Evolutionary conservation across 2,329 filamentous ascomycete species (phyloP), one percentile per base, ranked within the genome.

Genomic region (Xylariaceae sp.): DNA sequence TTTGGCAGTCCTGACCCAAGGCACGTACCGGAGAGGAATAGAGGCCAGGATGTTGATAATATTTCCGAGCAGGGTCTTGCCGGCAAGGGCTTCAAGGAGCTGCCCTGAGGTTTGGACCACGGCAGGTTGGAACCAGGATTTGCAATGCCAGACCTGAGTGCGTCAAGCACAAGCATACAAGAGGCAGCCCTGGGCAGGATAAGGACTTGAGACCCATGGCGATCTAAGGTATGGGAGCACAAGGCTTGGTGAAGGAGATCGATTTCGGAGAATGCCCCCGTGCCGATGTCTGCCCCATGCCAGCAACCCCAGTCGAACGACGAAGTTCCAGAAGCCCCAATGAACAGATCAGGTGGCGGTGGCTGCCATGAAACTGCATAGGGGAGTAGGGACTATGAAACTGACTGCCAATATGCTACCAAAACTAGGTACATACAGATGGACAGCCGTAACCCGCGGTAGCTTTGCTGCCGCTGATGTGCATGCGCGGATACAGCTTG

Each of bases 351-450:
- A 35, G 50, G 55, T 59, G 59, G 55, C 52, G 56, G 56, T 61
- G 59, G 60, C 59, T 55, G 55, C 49, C 53, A 56, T 57, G 59
- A 58, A 57, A 61, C 54, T 53, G 57, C 54, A 56, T 55, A 60
- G 49, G 54, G 51, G 53, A 53, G 58, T 60, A 57, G 58, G 44
- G 48, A 53, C 47, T 41, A 52, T 57, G 56, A 60, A 61, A 60
- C 59, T 48, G 43, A 50, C 47, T 48, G 50, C 50, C 46, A n/a
- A 52, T 53, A 53, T 49, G 37, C 37, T 50, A 49, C 13, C 16
- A 8, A 15, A 32, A n/a, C 30, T 15, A 11, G 11, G 22, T 26
- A 26, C 6, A 26, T n/a, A n/a, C n/a, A n/a, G n/a, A n/a, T n/a
- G n/a, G n/a, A n/a, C n/a, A n/a, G n/a, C n/a, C n/a, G n/a, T n/a